These are phyloP conservation scores for Yarrowia sp. DNA, from an alignment of 805 yeast genomes.

Conservation along the genomic window DNA sequence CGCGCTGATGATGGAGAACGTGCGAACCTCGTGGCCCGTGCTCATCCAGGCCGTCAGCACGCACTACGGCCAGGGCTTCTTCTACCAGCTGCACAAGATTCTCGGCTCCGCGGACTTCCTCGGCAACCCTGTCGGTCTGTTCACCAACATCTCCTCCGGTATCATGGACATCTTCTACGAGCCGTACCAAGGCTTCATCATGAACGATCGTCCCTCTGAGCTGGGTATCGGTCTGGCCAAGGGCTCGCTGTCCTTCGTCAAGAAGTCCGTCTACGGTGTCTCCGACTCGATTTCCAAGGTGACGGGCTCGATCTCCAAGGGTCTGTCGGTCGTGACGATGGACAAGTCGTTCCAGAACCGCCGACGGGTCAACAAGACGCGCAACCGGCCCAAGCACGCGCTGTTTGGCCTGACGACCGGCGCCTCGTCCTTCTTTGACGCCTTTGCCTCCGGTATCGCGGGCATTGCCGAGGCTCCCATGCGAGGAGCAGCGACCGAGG, in stretches of 20 bases:
- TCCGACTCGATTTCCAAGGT: slow-evolving; percentile 91
- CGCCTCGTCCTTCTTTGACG: slow-evolving; percentile 83
- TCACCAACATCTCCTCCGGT: slow-evolving; percentile 90
- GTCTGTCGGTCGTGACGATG: slow-evolving; percentile 84
- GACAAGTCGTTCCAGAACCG: slow-evolving; percentile 85
- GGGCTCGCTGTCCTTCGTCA: slow-evolving; percentile 91
- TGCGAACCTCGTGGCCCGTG: slow-evolving; percentile 78
- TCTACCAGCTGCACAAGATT: slow-evolving; percentile 87
- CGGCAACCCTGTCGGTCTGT: slow-evolving; percentile 96
- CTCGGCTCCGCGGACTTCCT: slow-evolving; percentile 94
- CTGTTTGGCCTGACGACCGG: slow-evolving; percentile 80
- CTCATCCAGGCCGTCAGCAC: slow-evolving; percentile 67
- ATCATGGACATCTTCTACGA: slow-evolving; percentile 95
- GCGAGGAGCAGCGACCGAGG: slow-evolving; percentile 84
- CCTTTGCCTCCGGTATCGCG: slow-evolving; percentile 79
- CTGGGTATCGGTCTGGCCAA: slow-evolving; percentile 92
- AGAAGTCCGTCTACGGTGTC: slow-evolving; percentile 91
- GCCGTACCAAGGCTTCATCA: slow-evolving; percentile 92
- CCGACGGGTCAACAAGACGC: slow-evolving; percentile 56
- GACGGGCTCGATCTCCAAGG: slow-evolving; percentile 93
- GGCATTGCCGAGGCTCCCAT: slow-evolving; percentile 91
- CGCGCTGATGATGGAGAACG: slow-evolving; percentile 82
- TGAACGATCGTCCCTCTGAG: slow-evolving; percentile 95
- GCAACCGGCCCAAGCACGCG: slow-evolving; percentile 82
- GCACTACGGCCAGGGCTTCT: slow-evolving; percentile 88